Evolutionary conservation across 345 rosid genomes (phyloP).

Genomic region (Linum trigynum): DNA sequence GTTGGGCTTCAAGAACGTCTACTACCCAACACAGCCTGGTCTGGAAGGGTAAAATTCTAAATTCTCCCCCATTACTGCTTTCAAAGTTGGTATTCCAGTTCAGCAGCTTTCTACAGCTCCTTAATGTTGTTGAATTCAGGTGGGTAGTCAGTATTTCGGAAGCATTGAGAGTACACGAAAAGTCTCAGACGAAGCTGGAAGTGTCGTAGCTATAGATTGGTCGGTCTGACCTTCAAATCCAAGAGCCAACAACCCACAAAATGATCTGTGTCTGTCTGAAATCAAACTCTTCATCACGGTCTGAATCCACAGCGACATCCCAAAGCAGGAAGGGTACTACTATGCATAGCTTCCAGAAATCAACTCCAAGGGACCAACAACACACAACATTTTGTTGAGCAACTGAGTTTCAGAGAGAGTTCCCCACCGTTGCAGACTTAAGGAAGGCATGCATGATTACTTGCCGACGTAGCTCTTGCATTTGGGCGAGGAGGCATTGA

Average conservation of each 20-base stretch:
- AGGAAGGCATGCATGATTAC: too few relatives aligned
- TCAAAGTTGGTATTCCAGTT: background rate
- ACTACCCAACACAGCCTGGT: constrained; percentile 70
- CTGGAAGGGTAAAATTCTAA: constrained; percentile 63
- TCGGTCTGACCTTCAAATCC: background rate
- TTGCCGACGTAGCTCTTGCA: too few relatives aligned
- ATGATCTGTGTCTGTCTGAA: background rate
- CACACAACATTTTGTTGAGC: too few relatives aligned
- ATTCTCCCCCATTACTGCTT: background rate
- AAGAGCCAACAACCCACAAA: background rate
- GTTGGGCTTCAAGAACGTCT: constrained; percentile 61
- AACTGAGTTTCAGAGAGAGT: too few relatives aligned
- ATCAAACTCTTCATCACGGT: background rate
- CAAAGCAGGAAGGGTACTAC: too few relatives aligned
- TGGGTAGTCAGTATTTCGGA: constrained; percentile 77
- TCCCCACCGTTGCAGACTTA: too few relatives aligned
- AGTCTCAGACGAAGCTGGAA: constrained; percentile 3
- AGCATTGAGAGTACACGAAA: constrained; percentile 36
- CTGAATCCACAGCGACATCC: too few relatives aligned
- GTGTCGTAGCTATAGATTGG: constrained; percentile 2
- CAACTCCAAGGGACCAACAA: too few relatives aligned
- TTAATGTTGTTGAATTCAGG: constrained; percentile 32
- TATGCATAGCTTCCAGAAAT: too few relatives aligned
- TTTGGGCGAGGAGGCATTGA: too few relatives aligned
- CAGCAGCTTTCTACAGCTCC: background rate